Evolutionary conservation across 352 stramenopile species (phyloP), one percentile per base, ranked within the genome.

Genomic region (Poterioochromonas sp.): DNA sequence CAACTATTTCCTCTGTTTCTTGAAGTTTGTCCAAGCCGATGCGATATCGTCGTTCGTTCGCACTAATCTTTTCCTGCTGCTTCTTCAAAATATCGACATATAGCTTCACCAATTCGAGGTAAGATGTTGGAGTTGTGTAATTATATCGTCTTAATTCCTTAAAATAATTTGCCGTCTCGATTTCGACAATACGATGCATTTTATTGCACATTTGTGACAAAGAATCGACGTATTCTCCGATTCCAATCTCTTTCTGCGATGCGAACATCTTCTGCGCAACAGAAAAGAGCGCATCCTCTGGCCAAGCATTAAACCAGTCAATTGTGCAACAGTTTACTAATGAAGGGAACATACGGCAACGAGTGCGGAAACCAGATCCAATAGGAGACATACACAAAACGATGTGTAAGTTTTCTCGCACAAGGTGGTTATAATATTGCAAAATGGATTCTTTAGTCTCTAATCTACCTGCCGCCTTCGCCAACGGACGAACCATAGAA

Each of bases 231-330:
- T 93, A 86, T 22, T 83, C 80, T 12, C 94, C 88, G 71, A 96
- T 94, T 5, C 90, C 90, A 0, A 97, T 80, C 22, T 92, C 88
- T 34, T 92, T 88, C 39, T 88, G 88, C 0, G 85, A 83, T 0
- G 87, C 88, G 35, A 97, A 93, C 79, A 96, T 95, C 15, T 88
- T 87, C 40, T 91, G 84, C 0, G 92, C 92, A 20, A 97, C 92
- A 0, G 88, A 94, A 79, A 90, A 88, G 0, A 97, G 84, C 11
- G 93, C 93, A 68, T 97, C 92, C 77, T 95, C 89, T 0, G 93
- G 93, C 93, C 93, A 97, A 32, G 92, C 88, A 71, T 94, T 94
- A 84, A 97, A 97, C 93, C 93, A 97, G 78, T 97, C 92, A 80
- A 97, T 97, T 29, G 85, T 89, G 54, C 90, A 96, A 84, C 90